Conservation (phyloP, 2,329 filamentous ascomycete genomes). For the Aspergillus glaucus region DNA sequence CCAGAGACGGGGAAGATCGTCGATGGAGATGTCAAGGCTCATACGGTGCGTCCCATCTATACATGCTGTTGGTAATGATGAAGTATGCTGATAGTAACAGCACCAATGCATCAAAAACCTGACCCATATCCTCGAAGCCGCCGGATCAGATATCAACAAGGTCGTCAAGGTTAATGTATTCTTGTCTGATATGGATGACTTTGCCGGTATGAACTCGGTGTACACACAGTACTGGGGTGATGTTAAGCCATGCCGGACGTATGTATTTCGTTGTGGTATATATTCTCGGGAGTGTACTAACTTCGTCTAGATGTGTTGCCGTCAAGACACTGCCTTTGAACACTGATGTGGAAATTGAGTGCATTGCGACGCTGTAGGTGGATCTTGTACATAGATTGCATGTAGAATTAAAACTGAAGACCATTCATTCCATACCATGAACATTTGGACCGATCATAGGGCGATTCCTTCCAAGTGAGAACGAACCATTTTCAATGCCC, state of each 20-base stretch:
- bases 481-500: no score
- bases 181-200: slow-evolving; percentile 59
- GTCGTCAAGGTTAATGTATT: slow-evolving; percentile 64
- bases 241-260: slow-evolving; percentile 53
- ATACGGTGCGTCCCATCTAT: slow-evolving; percentile 38
- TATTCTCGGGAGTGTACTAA: neutral
- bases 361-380: slow-evolving; percentile 61
- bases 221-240: slow-evolving; percentile 67
- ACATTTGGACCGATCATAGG: no score
- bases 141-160: slow-evolving; percentile 54
- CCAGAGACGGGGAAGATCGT: slow-evolving; percentile 49
- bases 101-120: slow-evolving; percentile 57
- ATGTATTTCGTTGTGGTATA: slow-evolving; percentile 5
- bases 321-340: slow-evolving; percentile 83
- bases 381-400: neutral
- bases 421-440: no score
- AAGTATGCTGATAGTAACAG: slow-evolving; percentile 13
- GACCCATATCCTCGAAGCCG: slow-evolving; percentile 52
- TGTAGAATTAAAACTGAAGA: no score
- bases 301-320: slow-evolving; percentile 58
- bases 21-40: slow-evolving; percentile 51
- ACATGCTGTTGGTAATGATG: neutral
- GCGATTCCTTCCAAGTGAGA: no score
- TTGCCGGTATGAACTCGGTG: slow-evolving; percentile 72
- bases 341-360: slow-evolving; percentile 85